Percentiles rank a stretch among this genome's conserved stretches.
These are phyloP conservation scores for Harringtonia aguacate DNA, from an alignment of 2,329 filamentous ascomycete genomes.

Conservation along the genomic window DNA sequence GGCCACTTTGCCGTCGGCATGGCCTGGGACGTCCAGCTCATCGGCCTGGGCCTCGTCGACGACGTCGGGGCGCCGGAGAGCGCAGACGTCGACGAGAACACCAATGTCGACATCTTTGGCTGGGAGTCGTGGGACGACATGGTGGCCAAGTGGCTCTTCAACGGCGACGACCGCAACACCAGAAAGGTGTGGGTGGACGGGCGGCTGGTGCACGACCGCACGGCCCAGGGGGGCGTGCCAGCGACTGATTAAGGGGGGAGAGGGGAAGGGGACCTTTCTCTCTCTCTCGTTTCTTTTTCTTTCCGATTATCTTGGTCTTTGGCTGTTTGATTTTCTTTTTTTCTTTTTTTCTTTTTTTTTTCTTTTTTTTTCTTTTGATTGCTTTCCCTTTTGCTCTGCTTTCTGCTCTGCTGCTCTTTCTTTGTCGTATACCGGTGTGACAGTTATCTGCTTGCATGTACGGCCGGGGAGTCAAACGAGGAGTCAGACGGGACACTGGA, in stretches of 20 bases:
- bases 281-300: too few species aligned
- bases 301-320: too few species aligned
- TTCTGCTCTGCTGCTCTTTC: too few species aligned
- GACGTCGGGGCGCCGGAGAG: conserved; percentile 23
- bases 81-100: conserved; percentile 26
- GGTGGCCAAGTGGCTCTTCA: conserved; percentile 90
- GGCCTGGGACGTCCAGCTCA: conserved; percentile 84
- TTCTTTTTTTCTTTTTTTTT: neutral
- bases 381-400: too few species aligned
- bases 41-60: conserved; percentile 47
- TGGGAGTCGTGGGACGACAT: conserved; percentile 82
- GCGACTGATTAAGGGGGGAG: too few species aligned
- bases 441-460: too few species aligned
- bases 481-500: too few species aligned
- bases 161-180: conserved; percentile 87
- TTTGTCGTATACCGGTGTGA: too few species aligned
- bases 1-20: conserved; percentile 79
- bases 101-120: conserved; percentile 80
- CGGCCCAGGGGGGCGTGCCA: neutral
- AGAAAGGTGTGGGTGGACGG: conserved; percentile 83
- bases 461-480: neutral
- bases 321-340: neutral
- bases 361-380: neutral
- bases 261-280: too few species aligned
- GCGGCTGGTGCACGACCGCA: conserved; percentile 58